Conservation (phyloP, 2,329 filamentous ascomycete genomes). For the Xylariaceae sp. region DNA sequence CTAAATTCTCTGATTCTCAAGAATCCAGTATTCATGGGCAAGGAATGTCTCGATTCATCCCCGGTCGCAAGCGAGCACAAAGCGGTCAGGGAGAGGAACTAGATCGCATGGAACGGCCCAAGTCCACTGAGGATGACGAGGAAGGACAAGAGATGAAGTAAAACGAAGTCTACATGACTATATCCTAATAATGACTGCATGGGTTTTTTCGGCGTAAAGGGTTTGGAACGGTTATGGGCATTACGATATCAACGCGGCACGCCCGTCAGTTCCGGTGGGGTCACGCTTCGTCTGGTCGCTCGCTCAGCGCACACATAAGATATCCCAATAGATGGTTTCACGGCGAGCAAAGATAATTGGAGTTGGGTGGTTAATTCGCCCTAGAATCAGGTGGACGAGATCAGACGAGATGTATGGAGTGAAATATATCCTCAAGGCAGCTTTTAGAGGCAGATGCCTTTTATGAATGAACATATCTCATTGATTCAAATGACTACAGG, state of each 20-base stretch:
- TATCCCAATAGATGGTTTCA: conserved; percentile 5
- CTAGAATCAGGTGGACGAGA: not conserved
- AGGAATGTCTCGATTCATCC: conserved; percentile 30
- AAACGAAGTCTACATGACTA: not conserved
- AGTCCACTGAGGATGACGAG: not conserved
- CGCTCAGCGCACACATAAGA: conserved; percentile 11
- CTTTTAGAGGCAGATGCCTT: not conserved
- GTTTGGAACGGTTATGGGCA: conserved; percentile 11
- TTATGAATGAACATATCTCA: not conserved
- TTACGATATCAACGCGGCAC: conserved; percentile 18
- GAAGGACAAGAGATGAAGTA: not conserved
- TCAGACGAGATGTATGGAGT: not conserved
- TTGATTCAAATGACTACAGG: too few species aligned
- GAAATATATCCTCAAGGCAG: not conserved
- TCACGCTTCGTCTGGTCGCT: conserved; percentile 9
- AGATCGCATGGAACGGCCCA: conserved; percentile 26
- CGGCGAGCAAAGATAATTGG: not conserved
- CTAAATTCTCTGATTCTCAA: conserved; percentile 66
- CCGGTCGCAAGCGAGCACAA: conserved; percentile 30
- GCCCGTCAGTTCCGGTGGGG: too few species aligned
- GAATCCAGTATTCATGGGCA: conserved; percentile 21
- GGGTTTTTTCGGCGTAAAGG: conserved; percentile 7
- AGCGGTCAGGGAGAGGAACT: conserved; percentile 30
- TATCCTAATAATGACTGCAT: conserved; percentile 11
- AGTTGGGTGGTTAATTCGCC: not conserved